These are phyloP conservation scores for Rubus idaeus DNA, from an alignment of 306 rosid species.

Conservation along the genomic window DNA sequence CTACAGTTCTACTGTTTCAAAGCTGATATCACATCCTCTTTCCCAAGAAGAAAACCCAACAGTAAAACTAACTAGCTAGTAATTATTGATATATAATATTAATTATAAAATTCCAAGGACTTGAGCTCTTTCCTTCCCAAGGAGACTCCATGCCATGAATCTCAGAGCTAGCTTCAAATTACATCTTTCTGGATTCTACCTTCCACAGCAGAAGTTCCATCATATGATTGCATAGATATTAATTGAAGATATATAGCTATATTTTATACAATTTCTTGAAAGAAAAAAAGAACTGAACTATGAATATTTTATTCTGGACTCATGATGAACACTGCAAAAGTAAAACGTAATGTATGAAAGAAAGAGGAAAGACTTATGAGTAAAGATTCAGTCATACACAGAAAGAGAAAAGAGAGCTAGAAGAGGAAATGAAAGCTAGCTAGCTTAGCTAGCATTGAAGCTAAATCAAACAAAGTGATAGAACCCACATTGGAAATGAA, in stretches of 20 bases:
- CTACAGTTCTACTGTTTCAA: slow-evolving; percentile 7
- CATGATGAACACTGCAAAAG: slow-evolving; percentile 30
- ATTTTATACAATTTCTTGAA: background rate
- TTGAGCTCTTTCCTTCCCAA: slow-evolving; percentile 39
- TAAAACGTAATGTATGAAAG: background rate
- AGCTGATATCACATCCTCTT: slow-evolving; percentile 8
- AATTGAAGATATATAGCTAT: background rate
- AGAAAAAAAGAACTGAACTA: background rate
- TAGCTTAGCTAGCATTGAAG: background rate
- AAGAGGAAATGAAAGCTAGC: background rate
- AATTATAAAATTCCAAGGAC: background rate
- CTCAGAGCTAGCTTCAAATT: slow-evolving; percentile 19
- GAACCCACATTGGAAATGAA: background rate
- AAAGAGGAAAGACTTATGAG: background rate
- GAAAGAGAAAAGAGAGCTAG: background rate
- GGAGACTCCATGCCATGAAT: slow-evolving; percentile 22
- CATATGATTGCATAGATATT: slow-evolving; percentile 16
- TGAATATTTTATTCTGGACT: slow-evolving; percentile 16
- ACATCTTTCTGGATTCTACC: slow-evolving; percentile 30
- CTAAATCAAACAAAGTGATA: background rate
- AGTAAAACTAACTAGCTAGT: background rate
- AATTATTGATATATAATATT: background rate
- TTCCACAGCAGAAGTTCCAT: slow-evolving; percentile 15
- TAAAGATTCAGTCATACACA: background rate
- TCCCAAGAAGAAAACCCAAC: slow-evolving; percentile 19